Percentiles rank a stretch among this genome's conserved stretches.
Evolutionary conservation across 202 grass and related monocot genomes (phyloP).

Genomic region (Alloteropsis angusta): DNA sequence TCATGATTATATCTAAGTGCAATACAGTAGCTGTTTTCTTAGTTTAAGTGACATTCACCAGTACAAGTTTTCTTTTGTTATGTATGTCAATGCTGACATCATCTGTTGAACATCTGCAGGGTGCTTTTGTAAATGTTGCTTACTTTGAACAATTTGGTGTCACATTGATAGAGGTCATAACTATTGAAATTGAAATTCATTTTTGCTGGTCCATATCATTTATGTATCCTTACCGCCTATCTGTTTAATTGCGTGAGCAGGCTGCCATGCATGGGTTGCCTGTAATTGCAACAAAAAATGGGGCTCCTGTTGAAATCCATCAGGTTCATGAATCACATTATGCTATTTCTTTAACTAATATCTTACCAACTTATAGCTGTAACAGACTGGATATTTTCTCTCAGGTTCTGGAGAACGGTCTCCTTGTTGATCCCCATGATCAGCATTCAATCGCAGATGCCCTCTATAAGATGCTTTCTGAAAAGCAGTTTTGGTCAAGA

Average conservation of each 20-base stretch:
- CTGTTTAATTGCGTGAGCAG: conserved; percentile 41
- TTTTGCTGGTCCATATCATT: conserved; percentile 2
- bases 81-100: not conserved
- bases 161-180: conserved; percentile 92
- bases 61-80: not conserved
- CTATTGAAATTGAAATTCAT: conserved; percentile 10
- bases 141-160: conserved; percentile 99
- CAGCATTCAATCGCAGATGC: conserved; percentile 90
- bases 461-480: conserved; percentile 95
- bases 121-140: conserved; percentile 98
- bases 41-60: conserved; percentile 3
- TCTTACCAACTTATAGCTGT: not conserved
- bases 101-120: conserved; percentile 49
- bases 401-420: conserved; percentile 91
- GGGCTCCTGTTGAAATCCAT: conserved; percentile 95
- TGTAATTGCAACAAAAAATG: conserved; percentile 96
- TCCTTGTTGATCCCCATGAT: conserved; percentile 95
- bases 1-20: not conserved
- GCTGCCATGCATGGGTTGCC: conserved; percentile 89
- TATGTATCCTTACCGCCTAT: conserved; percentile 5
- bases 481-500: conserved; percentile 92
- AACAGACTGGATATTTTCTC: conserved; percentile 5
- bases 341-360: conserved; percentile 16
- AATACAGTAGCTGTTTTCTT: too few relatives aligned
- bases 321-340: conserved; percentile 43